Base-by-base conservation (phyloP, 1,284 basidiomycete genomes). In the Rhodotorula sp. region DNA sequence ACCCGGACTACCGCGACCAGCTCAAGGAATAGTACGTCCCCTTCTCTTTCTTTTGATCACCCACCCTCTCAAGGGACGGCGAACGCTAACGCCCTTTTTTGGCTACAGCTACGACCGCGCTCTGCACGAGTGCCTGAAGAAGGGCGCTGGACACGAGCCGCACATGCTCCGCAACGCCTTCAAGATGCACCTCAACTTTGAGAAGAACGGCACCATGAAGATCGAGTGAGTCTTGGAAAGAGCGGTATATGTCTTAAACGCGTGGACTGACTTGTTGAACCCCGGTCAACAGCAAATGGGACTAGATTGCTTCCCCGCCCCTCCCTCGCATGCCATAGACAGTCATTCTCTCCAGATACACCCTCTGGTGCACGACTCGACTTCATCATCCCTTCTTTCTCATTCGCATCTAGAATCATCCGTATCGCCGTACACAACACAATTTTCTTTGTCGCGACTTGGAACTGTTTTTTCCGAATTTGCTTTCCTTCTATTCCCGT, bases 121-220 rank as follows among this genome's bases (percentile, higher is more conserved):
- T 1, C 73, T 86, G 65, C 78, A 81, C 76, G 85, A 86, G 70
- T 86, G 85, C 73, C 71, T 86, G 75, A 81, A 80, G 67, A 79
- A 81, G 8, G 85, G 85, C 15, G 80, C 83, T 10, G 85, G 82
- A 0, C 85, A 86, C 76, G 83, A 86, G 79, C 85, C 85, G 0
- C 85, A 86, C 79, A 86, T 85, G 83, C 79, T 86, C 73, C 39
- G 77, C 29, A 65, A 80, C 26, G 72, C 68, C 3, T 69, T 73
- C 62, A 54, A 51, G 58, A 69, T 70, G 67, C 72, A 77, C 47
- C 26, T 58, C 39, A 69, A 76, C 67, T 57, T 78, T 51, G 58
- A 65, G 72, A 61, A 77, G 51, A 70, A 76, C 18, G 77, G 77
- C 20, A 70, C 76, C 20, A 78, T 78, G 77, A 77, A 75, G 71